Evolutionary conservation across 129 eudicot species (phyloP), one percentile per base, ranked within the genome.

Genomic region (Ambrosia trifida): DNA sequence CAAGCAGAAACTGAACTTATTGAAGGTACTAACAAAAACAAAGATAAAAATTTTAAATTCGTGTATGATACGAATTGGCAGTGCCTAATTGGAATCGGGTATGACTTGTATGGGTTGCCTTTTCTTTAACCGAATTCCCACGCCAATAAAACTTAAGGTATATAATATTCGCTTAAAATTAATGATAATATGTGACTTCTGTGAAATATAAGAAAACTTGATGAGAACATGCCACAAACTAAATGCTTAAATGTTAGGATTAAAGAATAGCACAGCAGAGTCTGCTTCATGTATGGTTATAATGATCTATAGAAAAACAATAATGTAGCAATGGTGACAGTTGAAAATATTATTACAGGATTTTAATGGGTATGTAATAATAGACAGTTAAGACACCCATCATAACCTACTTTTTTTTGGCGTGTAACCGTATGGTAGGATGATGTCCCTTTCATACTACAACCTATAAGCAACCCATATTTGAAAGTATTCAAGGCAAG

Each of bases 371-470:
- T 46, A 60, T 4, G 60, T 33, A 30, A 60, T 60, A 44, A 57
- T 11, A 72, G 43, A 28, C 40, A 32, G 40, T 28, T 13, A 14
- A 20, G 59, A 49, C 51, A 31, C 60, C 52, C 53, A 43, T 31
- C 51, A 33, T 12, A 19, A 49, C 78, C 64, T 63, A 63, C 49
- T 63, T 73, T 61, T 0, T 62, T 73, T 38, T 49, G 52, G 70
- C 71, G 64, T 47, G 52, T 63, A 35, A 73, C 17, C 20, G 46
- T 47, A 45, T 60, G 18, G 18, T 50, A 12, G 50, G 61, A 35
- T 35, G 4, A 59, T 17, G 78, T 73, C 71, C 17, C 76, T 72
- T 72, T 72, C 76, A 44, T 59, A 41, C 6, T 53, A 54, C 65
- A 69, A 54, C 72, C 45, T 12, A 28, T 35, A 52, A 53, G 64